These are phyloP conservation scores for Colletotrichum noveboracense DNA, from an alignment of 2,329 filamentous ascomycete species.

Conservation along the genomic window DNA sequence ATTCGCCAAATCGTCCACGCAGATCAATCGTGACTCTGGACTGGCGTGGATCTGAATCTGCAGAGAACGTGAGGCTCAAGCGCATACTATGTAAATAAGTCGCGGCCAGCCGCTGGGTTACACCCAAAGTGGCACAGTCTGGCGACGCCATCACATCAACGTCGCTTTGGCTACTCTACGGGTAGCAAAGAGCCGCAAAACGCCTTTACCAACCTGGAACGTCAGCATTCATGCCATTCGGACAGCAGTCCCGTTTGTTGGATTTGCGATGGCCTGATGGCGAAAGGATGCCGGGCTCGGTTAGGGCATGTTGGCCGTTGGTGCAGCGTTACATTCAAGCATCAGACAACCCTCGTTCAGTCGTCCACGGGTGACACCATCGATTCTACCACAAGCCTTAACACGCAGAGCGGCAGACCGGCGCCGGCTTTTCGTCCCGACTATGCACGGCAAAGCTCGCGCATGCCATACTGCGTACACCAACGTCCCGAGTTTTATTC, in stretches of 20 bases:
- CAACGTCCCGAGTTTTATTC: neutral
- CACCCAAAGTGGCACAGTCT: neutral
- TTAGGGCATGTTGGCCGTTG: neutral
- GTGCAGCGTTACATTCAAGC: neutral
- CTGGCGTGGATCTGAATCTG: neutral
- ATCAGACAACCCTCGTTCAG: neutral
- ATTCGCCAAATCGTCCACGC: neutral
- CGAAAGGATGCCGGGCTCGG: neutral
- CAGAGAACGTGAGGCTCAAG: neutral
- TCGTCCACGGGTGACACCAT: neutral
- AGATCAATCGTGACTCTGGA: neutral
- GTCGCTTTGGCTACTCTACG: neutral
- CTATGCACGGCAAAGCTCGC: neutral
- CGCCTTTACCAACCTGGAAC: neutral
- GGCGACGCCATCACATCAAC: neutral
- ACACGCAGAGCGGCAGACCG: neutral
- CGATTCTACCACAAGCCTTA: neutral
- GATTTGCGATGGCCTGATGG: neutral
- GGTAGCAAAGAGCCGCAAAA: neutral
- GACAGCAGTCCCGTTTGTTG: neutral
- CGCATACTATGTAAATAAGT: neutral
- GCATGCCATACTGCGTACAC: neutral
- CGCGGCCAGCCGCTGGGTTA: neutral
- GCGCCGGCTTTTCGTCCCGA: neutral
- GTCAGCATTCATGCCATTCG: neutral